Percentiles rank a stretch among this genome's conserved stretches.
phyloP scores from a whole-genome alignment of 2,329 filamentous ascomycete species.

The Pyricularia grisea region DNA sequence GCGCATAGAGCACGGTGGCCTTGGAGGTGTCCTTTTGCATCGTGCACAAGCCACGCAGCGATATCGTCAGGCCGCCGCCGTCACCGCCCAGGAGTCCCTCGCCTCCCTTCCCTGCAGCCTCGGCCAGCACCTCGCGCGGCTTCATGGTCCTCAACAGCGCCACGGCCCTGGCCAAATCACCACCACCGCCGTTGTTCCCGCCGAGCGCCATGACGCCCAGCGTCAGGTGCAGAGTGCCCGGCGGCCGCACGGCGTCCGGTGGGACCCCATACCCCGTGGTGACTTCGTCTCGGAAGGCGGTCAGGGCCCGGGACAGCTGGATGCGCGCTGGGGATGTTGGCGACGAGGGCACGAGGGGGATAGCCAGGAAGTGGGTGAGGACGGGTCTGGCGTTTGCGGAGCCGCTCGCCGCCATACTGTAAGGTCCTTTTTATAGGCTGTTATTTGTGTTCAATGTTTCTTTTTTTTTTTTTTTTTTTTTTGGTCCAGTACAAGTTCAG shows the following conservation, averaged over 20 bases:
- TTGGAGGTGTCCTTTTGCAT: slow-evolving; percentile 48
- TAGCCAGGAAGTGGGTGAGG: slow-evolving; percentile 64
- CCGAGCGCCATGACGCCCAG: slow-evolving; percentile 74
- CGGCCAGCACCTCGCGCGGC: slow-evolving; percentile 28
- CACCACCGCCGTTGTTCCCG: background rate
- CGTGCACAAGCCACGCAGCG: slow-evolving; percentile 44
- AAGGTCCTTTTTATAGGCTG: background rate
- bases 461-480: background rate
- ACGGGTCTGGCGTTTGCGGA: slow-evolving; percentile 5
- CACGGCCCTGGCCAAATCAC: slow-evolving; percentile 28
- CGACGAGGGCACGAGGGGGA: slow-evolving; percentile 54
- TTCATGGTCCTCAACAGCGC: slow-evolving; percentile 27
- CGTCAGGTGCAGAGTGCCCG: slow-evolving; percentile 77
- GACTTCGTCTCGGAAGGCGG: slow-evolving; percentile 51
- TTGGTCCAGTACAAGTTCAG: background rate
- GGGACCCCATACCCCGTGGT: slow-evolving; percentile 39
- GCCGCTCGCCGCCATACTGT: background rate
- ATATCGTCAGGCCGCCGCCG: slow-evolving; percentile 26
- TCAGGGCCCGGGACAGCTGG: slow-evolving; percentile 55
- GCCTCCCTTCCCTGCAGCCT: slow-evolving; percentile 7
- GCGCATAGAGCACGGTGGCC: slow-evolving; percentile 56
- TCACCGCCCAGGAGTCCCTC: slow-evolving; percentile 1
- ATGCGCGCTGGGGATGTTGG: slow-evolving; percentile 36
- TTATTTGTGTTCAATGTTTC: background rate
- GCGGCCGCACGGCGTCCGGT: slow-evolving; percentile 58